Conservation (phyloP, 139 green algal genomes). For the Protoeuglena noctilucae region DNA sequence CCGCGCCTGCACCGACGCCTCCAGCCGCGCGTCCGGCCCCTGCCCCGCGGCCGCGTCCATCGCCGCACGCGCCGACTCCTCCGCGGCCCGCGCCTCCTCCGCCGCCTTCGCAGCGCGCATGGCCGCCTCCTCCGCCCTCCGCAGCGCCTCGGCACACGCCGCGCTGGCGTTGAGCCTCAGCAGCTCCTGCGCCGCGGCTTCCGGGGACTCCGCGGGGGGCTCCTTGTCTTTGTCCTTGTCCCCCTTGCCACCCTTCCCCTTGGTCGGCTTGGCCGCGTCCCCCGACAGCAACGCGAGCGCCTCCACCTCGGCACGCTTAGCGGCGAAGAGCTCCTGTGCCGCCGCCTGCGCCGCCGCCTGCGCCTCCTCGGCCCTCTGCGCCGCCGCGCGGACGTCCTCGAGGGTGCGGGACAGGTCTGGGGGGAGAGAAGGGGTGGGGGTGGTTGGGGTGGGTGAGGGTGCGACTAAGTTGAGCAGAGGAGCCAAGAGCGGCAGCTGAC, state of each 20-base stretch:
- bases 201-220: too few species aligned
- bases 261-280: background rate
- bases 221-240: too few species aligned
- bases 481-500: too few species aligned
- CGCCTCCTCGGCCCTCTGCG: constrained; percentile 15
- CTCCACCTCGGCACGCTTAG: constrained; percentile 48
- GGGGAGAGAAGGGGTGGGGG: too few species aligned
- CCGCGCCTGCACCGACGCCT: constrained; percentile 15
- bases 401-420: too few species aligned
- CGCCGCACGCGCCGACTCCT: background rate
- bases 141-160: background rate
- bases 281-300: constrained; percentile 29
- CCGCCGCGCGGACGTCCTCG: constrained; percentile 19
- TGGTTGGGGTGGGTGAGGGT: too few species aligned
- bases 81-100: constrained; percentile 1
- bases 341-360: constrained; percentile 29
- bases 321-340: constrained; percentile 39
- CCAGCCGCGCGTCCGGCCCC: background rate
- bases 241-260: constrained; percentile 2
- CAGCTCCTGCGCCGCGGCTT: constrained; percentile 1
- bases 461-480: too few species aligned
- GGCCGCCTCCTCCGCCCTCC: constrained; percentile 14
- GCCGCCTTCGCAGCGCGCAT: constrained; percentile 16
- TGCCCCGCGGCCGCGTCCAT: background rate
- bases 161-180: background rate